phyloP scores from a whole-genome alignment of 2,329 filamentous ascomycete genomes.

The Periconia macrospinosa region DNA sequence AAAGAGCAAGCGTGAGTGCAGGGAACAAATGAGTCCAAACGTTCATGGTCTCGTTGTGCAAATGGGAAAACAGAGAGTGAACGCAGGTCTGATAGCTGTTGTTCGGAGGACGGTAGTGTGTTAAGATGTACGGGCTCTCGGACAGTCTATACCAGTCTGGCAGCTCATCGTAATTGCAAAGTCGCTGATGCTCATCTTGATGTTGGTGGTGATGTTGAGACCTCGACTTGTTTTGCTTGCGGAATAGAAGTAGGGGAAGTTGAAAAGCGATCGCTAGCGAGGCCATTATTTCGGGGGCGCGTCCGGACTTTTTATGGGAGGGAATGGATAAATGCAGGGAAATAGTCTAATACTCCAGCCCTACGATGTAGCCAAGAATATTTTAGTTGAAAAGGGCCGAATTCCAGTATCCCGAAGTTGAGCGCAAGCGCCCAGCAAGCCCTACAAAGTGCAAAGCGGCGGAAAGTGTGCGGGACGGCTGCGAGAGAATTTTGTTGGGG shows the following conservation, averaged over 20 bases:
- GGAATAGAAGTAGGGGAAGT: constrained; percentile 18
- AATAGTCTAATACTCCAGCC: background rate
- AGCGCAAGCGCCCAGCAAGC: background rate
- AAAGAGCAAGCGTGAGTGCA: constrained; percentile 20
- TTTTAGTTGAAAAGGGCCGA: background rate
- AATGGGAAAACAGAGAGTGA: constrained; percentile 56
- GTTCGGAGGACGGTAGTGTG: constrained; percentile 64
- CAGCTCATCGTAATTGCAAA: constrained; percentile 39
- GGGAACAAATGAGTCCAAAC: constrained; percentile 68
- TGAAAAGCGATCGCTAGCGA: constrained; percentile 16
- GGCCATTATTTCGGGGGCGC: constrained; percentile 8
- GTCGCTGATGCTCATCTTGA: constrained; percentile 7
- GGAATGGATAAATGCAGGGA: background rate
- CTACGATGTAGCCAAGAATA: background rate
- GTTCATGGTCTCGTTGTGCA: constrained; percentile 70
- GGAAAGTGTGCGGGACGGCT: background rate
- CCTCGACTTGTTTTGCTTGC: constrained; percentile 1
- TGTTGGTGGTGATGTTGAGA: constrained; percentile 1
- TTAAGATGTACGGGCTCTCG: constrained; percentile 68
- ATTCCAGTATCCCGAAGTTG: background rate
- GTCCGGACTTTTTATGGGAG: background rate
- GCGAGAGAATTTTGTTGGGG: background rate
- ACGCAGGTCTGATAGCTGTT: constrained; percentile 61
- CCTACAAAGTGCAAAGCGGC: background rate
- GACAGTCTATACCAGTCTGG: constrained; percentile 42